These are phyloP conservation scores for Astragalus glycyphyllos DNA, from an alignment of 306 rosid species.

Conservation along the genomic window DNA sequence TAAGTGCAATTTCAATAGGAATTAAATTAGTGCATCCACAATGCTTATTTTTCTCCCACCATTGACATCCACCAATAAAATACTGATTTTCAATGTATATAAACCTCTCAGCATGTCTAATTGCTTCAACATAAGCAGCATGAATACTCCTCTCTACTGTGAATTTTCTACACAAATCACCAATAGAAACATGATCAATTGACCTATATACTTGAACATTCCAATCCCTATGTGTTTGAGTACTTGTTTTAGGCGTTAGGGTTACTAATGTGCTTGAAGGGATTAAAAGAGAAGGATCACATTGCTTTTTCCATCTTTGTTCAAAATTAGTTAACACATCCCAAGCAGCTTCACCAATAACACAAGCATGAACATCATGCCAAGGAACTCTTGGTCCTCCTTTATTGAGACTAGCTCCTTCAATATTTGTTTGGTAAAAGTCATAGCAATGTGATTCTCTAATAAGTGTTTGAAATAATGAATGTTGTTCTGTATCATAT, in stretches of 20 bases:
- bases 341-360: constrained; percentile 87
- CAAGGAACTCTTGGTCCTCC: constrained; percentile 89
- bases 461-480: constrained; percentile 75
- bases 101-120: constrained; percentile 79
- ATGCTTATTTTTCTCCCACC: constrained; percentile 77
- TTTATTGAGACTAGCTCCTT: too few relatives aligned
- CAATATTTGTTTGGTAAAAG: constrained; percentile 78
- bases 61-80: constrained; percentile 86
- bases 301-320: constrained; percentile 87
- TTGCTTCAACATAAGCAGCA: constrained; percentile 86
- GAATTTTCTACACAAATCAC: constrained; percentile 56
- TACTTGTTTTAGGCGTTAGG: too few relatives aligned
- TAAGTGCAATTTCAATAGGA: constrained; percentile 87
- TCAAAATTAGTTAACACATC: constrained; percentile 84
- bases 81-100: constrained; percentile 92
- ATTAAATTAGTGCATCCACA: constrained; percentile 79
- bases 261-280: constrained; percentile 56
- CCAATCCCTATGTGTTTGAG: constrained; percentile 59
- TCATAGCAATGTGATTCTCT: constrained; percentile 68
- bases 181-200: constrained; percentile 64
- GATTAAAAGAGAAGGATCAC: constrained; percentile 69
- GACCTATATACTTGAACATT: constrained; percentile 88
- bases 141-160: constrained; percentile 81
- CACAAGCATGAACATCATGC: constrained; percentile 94
- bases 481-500: constrained; percentile 87